Percentiles rank a stretch among this genome's conserved stretches.
phyloP scores from a whole-genome alignment of 495 filamentous ascomycete genomes.

The Penicillium samsonianum region DNA sequence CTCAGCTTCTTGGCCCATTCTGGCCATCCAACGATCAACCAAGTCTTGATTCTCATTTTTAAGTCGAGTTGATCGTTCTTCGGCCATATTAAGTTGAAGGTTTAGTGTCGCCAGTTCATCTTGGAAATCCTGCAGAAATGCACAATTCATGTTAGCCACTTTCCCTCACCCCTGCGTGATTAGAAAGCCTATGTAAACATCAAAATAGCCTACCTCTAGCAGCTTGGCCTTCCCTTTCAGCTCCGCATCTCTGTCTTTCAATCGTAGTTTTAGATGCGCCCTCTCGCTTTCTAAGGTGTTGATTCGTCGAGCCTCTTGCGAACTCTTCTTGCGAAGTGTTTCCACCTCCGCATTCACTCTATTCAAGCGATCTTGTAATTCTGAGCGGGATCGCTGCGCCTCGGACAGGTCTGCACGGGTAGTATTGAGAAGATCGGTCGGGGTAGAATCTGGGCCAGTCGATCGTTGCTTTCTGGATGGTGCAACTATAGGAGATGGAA shows the following conservation, averaged over 20 bases:
- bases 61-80: slow-evolving; percentile 66
- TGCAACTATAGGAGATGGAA: slow-evolving; percentile 20
- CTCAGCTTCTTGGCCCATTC: slow-evolving; percentile 82
- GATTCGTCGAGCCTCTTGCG: slow-evolving; percentile 58
- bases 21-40: slow-evolving; percentile 86
- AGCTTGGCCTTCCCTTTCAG: slow-evolving; percentile 77
- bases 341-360: slow-evolving; percentile 60
- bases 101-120: slow-evolving; percentile 85
- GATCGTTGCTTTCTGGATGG: slow-evolving; percentile 29
- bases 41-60: slow-evolving; percentile 84
- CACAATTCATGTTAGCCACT: slow-evolving; percentile 15
- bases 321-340: slow-evolving; percentile 57
- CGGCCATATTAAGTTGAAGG: slow-evolving; percentile 83
- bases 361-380: slow-evolving; percentile 62
- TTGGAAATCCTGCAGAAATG: slow-evolving; percentile 65
- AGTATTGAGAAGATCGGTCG: slow-evolving; percentile 45
- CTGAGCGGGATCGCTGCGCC: slow-evolving; percentile 69
- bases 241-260: slow-evolving; percentile 85
- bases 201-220: slow-evolving; percentile 58
- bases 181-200: neutral
- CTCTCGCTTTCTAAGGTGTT: slow-evolving; percentile 63
- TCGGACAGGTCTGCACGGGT: slow-evolving; percentile 66
- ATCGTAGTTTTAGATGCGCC: slow-evolving; percentile 56
- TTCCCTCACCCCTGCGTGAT: neutral
- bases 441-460: slow-evolving; percentile 22